Percentiles rank a stretch among this genome's conserved stretches.
These are phyloP conservation scores for Pichia deserticola DNA, from an alignment of 805 yeast genomes.

Conservation along the genomic window DNA sequence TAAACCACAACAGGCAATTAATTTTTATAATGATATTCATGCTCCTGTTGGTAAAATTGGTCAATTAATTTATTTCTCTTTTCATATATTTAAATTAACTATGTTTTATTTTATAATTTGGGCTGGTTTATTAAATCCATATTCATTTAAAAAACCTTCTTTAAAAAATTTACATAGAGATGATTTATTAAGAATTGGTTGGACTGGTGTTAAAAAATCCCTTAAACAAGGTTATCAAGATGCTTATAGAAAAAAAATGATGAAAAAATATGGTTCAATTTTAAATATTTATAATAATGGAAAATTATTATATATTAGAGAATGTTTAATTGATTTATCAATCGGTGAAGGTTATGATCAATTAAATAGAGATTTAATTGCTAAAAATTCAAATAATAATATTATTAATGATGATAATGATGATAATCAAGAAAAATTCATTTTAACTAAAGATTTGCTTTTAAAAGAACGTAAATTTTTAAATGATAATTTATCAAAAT, in stretches of 20 bases:
- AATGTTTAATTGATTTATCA: constrained; percentile 55
- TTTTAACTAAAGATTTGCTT: constrained; percentile 27
- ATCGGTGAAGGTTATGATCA: constrained; percentile 72
- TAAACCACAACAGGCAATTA: constrained; percentile 35
- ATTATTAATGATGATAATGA: too few species aligned
- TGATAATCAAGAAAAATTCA: constrained; percentile 4
- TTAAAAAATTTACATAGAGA: constrained; percentile 37
- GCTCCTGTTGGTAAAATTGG: constrained; percentile 34
- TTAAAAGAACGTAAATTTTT: constrained; percentile 11
- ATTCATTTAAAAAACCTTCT: constrained; percentile 36
- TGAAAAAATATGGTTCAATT: constrained; percentile 65
- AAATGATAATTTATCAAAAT: constrained; percentile 23
- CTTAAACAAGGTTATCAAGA: constrained; percentile 64
- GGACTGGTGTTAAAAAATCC: constrained; percentile 89
- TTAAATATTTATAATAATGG: constrained; percentile 74
- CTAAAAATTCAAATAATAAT: too few species aligned
- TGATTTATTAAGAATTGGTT: constrained; percentile 61
- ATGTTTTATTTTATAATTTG: constrained; percentile 51
- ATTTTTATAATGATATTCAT: constrained; percentile 42
- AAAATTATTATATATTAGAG: constrained; percentile 47
- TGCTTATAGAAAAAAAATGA: constrained; percentile 53
- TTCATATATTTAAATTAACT: constrained; percentile 60
- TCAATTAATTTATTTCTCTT: constrained; percentile 60
- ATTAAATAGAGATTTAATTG: background rate
- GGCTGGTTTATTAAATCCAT: constrained; percentile 77